phyloP scores from a whole-genome alignment of 1,139 yeast genomes.

The Waltiozyma solani region DNA sequence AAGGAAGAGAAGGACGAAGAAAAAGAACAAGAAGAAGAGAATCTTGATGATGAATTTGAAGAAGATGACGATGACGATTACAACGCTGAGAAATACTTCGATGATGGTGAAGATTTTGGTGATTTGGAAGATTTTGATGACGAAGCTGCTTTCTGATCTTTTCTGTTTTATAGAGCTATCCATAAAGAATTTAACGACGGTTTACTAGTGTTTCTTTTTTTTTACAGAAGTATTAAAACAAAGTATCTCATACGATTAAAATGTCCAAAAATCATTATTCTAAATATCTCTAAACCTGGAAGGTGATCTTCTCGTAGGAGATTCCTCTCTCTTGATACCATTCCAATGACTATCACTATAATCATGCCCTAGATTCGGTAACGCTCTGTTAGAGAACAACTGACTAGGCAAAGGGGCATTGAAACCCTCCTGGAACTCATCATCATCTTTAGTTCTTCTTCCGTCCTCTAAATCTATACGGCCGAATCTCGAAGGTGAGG shows the following conservation, averaged over 20 bases:
- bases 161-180: no score
- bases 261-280: no score
- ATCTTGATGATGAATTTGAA: conserved; percentile 57
- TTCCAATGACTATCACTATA: no score
- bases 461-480: no score
- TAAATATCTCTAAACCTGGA: background rate
- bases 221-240: no score
- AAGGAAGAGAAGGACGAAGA: conserved; percentile 24
- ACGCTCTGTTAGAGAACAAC: background rate
- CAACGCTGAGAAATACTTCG: conserved; percentile 67
- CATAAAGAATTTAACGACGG: no score
- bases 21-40: conserved; percentile 33
- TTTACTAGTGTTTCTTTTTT: no score
- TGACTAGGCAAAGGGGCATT: background rate
- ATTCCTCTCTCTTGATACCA: background rate
- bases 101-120: conserved; percentile 44
- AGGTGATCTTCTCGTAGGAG: background rate
- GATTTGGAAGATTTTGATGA: conserved; percentile 44
- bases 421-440: background rate
- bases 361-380: no score
- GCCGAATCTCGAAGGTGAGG: conserved; percentile 7
- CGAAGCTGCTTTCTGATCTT: conserved; percentile 56
- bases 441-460: background rate
- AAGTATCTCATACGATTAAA: no score
- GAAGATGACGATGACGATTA: conserved; percentile 56